Evolutionary conservation across 208 protist genomes (phyloP), one percentile per base, ranked within the genome.

Genomic region (Acanthamoeba triangularis): DNA sequence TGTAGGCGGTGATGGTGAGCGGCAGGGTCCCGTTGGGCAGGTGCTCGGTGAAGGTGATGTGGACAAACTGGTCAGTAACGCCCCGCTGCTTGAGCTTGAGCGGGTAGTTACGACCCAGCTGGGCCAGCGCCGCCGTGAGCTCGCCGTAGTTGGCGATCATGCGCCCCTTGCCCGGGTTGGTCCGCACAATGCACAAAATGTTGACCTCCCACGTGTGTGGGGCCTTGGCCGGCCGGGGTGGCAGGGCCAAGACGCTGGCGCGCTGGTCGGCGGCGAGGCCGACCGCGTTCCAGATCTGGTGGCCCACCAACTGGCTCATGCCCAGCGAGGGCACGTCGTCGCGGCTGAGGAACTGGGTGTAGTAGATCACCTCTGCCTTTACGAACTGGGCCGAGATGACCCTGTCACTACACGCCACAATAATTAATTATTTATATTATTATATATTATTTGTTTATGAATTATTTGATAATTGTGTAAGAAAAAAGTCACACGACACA

Each of bases 311-410:
- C 59, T 52, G 52, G 37, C 33, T 72, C 37, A 93, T 2, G 20
- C 87, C 87, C 18, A 74, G 16, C 3, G 87, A 93, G 18, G 87
- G 87, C 1, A 93, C 18, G 25, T 93, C 87, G 4, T 93, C 87
- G 13, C 87, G 56, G 30, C 14, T 4, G 18, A 93, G 41, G 14
- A 74, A 14, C 35, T 59, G 52, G 47, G 49, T 69, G 56, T 74
- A 74, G 87, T 93, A 93, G 52, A 93, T 93, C 28, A 93, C 41
- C 13, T 74, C 59, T 33, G 87, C 87, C 37, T 59, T 74, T 0
- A 93, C 87, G n/a, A 20, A 18, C 76, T 16, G 5, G 2, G 44
- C 76, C 41, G 54, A 28, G 8, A 85, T 35, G 4, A 85, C 14
- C 7, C 69, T 18, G 7, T 78, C 69, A 8, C 69, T n/a, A n/a